These are phyloP conservation scores for Leccinum proximum DNA, from an alignment of 1,284 basidiomycete species.

Conservation along the genomic window DNA sequence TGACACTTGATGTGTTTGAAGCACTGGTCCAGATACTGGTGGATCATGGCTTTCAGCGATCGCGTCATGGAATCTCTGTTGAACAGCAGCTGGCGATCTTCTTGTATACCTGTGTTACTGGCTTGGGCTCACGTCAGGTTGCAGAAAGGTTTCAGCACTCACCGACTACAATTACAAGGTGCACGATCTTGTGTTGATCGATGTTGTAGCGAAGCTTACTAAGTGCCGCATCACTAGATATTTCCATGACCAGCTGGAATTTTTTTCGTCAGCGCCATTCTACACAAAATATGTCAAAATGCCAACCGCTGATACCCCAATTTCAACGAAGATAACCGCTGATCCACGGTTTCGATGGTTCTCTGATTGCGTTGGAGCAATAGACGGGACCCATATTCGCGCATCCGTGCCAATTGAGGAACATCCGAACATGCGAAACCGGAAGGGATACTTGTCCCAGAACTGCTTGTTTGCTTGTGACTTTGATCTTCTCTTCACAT, in stretches of 20 bases:
- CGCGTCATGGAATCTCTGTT: neutral
- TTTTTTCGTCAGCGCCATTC: neutral
- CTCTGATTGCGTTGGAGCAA: neutral
- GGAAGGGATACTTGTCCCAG: slow-evolving; percentile 4
- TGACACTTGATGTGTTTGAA: neutral
- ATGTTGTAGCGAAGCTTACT: too few species aligned
- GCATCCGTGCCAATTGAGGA: neutral
- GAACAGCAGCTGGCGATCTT: slow-evolving; percentile 1
- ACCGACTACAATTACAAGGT: neutral
- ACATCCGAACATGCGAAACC: neutral
- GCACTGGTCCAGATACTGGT: neutral
- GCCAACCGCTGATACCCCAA: neutral
- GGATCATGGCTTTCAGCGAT: neutral
- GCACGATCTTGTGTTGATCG: neutral
- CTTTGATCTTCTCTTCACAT: slow-evolving; percentile 4
- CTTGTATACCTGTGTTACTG: neutral
- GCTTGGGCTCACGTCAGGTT: neutral
- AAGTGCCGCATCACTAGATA: neutral
- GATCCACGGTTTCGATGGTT: neutral
- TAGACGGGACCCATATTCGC: neutral
- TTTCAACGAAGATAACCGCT: neutral
- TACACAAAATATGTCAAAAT: neutral
- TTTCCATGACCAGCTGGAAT: neutral
- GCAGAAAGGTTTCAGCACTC: slow-evolving; percentile 7
- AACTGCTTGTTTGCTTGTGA: slow-evolving; percentile 8